Evolutionary conservation across 768 basidiomycete species (phyloP), one percentile per base, ranked within the genome.

Genomic region (Termitomyces sp.): DNA sequence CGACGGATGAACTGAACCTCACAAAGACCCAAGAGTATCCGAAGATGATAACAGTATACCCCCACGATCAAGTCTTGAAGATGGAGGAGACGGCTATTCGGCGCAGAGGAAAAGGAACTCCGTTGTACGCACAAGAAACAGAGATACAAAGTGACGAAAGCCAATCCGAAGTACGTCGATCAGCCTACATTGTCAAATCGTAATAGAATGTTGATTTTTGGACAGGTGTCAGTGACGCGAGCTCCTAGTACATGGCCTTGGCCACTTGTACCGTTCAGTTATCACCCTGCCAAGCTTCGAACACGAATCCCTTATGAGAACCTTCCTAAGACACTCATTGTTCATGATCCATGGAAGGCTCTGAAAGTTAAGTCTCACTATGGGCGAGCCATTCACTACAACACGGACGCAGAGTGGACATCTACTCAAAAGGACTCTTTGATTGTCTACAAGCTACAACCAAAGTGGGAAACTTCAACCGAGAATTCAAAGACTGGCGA

Each of bases 261-360:
- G 74, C 74, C 77, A 5, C 51, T 73, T 3, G 61, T 64, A 1
- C 78, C 78, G 0, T 79, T 78, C 54, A 57, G 56, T 29, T 57
- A 56, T 22, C 31, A 53, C 38, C 35, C 63, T 5, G 60, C 61
- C 0, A 57, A 42, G 0, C 41, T 72, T 6, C 60, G 69, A 18
- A 54, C 62, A n/a, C 53, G 64, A 15, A 65, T 70, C 22, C 58
- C 60, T 18, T 63, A 62, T 20, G 55, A 62, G 10, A 46, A 49
- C 3, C 64, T 73, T 33, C 78, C 79, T 0, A 54, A 70, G 59
- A 74, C 59, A 18, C 63, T 80, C 11, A 57, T 73, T 22, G 74
- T 79, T 1, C 77, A 79, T 53, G 77, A 78, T 53, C 77, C 77
- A 0, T 76, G 66, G 58, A 60, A 62, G 50, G 36, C 72, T 6